Conservation (phyloP, 371 early-diverging fungal genomes). For the Lichtheimia hyalospora region DNA sequence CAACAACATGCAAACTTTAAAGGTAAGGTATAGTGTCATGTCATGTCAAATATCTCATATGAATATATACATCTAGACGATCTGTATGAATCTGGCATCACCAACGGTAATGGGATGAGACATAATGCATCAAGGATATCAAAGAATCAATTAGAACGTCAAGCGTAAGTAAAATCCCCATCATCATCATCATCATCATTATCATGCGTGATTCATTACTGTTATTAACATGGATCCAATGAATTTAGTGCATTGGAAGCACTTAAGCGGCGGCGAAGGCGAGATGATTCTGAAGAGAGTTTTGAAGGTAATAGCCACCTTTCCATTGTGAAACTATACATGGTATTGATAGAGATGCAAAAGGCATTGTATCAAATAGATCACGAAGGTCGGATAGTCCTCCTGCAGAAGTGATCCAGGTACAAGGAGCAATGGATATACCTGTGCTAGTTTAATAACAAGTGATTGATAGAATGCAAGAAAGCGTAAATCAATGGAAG, state of each 20-base stretch:
- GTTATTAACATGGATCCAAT: not conserved
- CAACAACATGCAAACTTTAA: not conserved
- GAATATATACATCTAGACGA: not conserved
- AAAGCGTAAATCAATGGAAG: slow-evolving; percentile 1
- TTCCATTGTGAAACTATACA: not conserved
- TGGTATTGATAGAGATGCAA: too few relatives aligned
- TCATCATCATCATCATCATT: too few relatives aligned
- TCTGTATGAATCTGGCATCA: not conserved
- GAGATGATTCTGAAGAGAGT: slow-evolving; percentile 29
- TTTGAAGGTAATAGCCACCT: slow-evolving; percentile 11
- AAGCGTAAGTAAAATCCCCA: slow-evolving; percentile 40
- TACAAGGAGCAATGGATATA: not conserved
- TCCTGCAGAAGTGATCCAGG: not conserved
- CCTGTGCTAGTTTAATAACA: not conserved
- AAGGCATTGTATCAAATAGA: too few relatives aligned
- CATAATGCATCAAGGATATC: slow-evolving; percentile 13
- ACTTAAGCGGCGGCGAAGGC: slow-evolving; percentile 27
- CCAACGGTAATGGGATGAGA: not conserved
- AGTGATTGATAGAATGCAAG: not conserved
- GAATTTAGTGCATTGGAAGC: slow-evolving; percentile 21
- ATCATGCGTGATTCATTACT: not conserved
- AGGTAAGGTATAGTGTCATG: not conserved
- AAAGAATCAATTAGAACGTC: slow-evolving; percentile 33
- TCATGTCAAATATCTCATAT: not conserved
- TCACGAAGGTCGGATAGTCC: not conserved